These are phyloP conservation scores for Russula vinacea DNA, from an alignment of 768 basidiomycete genomes.

Conservation along the genomic window DNA sequence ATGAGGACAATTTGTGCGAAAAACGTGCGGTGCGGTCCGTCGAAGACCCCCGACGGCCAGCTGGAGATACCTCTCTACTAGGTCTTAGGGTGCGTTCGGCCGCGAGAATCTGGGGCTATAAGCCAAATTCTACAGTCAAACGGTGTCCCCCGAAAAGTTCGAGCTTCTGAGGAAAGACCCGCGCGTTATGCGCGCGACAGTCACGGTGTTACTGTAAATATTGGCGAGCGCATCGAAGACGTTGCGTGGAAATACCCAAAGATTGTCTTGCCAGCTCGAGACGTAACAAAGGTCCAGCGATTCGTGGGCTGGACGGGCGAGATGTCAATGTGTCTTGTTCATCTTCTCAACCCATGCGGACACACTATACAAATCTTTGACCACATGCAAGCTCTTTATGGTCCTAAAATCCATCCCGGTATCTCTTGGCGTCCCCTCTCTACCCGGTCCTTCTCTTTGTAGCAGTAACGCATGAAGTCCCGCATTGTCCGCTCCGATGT, in stretches of 20 bases:
- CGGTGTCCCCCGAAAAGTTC: conserved; percentile 68
- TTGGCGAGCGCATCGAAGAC: conserved; percentile 71
- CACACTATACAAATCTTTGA: conserved; percentile 41
- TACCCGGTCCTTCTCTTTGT: conserved; percentile 48
- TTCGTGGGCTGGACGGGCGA: not conserved
- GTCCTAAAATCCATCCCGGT: conserved; percentile 42
- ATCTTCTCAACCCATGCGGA: conserved; percentile 38
- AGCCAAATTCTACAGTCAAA: too few species aligned
- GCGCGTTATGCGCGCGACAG: conserved; percentile 81
- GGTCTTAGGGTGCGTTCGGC: conserved; percentile 89
- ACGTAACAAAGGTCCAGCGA: conserved; percentile 21
- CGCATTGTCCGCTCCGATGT: conserved; percentile 53
- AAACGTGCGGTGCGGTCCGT: conserved; percentile 14
- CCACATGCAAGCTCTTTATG: conserved; percentile 35
- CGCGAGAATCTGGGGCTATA: too few species aligned
- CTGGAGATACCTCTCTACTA: conserved; percentile 94
- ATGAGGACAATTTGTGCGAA: conserved; percentile 7
- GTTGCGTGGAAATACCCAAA: conserved; percentile 53
- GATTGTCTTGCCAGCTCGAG: conserved; percentile 33
- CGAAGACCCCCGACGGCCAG: conserved; percentile 36
- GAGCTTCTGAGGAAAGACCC: conserved; percentile 72
- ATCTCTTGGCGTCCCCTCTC: conserved; percentile 46
- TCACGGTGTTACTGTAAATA: conserved; percentile 68
- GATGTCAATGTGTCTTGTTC: conserved; percentile 7
- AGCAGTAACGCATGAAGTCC: conserved; percentile 62